Conservation (phyloP, 208 protist genomes). For the Trypanosoma caninum region DNA sequence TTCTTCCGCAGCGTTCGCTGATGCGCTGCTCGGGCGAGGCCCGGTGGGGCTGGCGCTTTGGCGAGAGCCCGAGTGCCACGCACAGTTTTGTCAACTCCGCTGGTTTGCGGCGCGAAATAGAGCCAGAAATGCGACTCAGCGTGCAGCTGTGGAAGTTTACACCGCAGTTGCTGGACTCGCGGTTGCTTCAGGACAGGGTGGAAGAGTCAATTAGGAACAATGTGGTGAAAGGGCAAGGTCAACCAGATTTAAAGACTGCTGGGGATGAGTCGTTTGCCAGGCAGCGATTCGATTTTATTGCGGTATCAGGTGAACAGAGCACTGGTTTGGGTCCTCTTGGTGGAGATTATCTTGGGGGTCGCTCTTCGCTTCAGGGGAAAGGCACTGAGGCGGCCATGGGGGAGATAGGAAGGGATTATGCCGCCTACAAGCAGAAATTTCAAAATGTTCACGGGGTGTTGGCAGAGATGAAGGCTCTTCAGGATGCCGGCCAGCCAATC, state of each 20-base stretch:
- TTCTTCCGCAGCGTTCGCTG: conserved; percentile 59
- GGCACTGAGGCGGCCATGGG: conserved; percentile 18
- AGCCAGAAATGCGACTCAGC: conserved; percentile 75
- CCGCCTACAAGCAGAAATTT: conserved; percentile 72
- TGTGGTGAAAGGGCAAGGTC: conserved; percentile 18
- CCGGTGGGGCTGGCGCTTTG: conserved; percentile 84
- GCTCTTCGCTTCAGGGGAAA: conserved; percentile 9
- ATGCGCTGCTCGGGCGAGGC: conserved; percentile 77
- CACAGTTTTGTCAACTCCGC: conserved; percentile 44
- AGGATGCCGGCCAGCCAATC: conserved; percentile 65
- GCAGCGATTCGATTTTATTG: conserved; percentile 20
- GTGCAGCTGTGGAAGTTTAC: conserved; percentile 81
- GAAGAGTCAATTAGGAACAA: conserved; percentile 44
- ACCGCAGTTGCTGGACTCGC: conserved; percentile 59
- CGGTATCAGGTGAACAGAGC: neutral
- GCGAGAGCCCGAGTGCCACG: conserved; percentile 43
- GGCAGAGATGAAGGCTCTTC: conserved; percentile 72
- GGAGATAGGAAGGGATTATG: conserved; percentile 51
- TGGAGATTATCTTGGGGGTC: conserved; percentile 17
- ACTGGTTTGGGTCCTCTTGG: conserved; percentile 23
- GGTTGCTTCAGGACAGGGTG: conserved; percentile 66
- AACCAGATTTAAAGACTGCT: neutral
- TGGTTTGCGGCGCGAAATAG: conserved; percentile 33
- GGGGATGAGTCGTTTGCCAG: conserved; percentile 18
- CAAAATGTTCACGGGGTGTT: conserved; percentile 69